Evolutionary conservation across 768 basidiomycete genomes (phyloP).

Genomic region (Lactarius sp.): DNA sequence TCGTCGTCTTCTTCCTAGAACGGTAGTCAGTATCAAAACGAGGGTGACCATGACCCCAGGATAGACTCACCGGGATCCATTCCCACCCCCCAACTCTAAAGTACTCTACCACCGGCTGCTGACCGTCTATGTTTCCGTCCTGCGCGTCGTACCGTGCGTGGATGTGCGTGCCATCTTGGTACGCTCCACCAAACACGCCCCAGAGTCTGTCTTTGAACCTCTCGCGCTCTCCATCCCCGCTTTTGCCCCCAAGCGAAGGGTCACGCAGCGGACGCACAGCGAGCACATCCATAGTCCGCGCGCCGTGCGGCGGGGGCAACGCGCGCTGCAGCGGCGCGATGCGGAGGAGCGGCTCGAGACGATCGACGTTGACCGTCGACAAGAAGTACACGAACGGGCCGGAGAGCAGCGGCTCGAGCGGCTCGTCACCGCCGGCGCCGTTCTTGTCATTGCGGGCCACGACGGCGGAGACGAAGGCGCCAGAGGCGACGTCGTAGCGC

Average conservation of each 20-base stretch:
- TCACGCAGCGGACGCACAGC: constrained; percentile 69
- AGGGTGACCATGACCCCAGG: background rate
- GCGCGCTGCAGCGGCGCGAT: constrained; percentile 60
- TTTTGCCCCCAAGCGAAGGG: constrained; percentile 42
- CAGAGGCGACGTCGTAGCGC: constrained; percentile 53
- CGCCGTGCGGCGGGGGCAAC: constrained; percentile 37
- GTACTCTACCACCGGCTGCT: constrained; percentile 63
- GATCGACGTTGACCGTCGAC: constrained; percentile 75
- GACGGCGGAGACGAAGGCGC: constrained; percentile 44
- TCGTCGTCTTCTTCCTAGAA: constrained; percentile 56
- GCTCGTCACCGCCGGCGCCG: constrained; percentile 34
- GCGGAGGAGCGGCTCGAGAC: constrained; percentile 78
- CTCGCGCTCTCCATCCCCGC: constrained; percentile 37
- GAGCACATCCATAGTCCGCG: constrained; percentile 63
- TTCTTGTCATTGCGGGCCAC: constrained; percentile 28
- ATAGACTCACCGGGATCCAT: constrained; percentile 70
- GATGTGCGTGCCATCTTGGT: constrained; percentile 70
- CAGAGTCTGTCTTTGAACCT: constrained; percentile 51
- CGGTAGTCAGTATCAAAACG: constrained; percentile 2
- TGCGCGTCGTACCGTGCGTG: constrained; percentile 47
- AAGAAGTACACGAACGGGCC: constrained; percentile 90
- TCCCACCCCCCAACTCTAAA: constrained; percentile 76
- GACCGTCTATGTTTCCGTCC: constrained; percentile 44
- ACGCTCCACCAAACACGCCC: constrained; percentile 61
- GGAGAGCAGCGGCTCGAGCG: constrained; percentile 37